Base-by-base conservation (phyloP, 768 basidiomycete genomes). In the Lactifluus subvellereus region DNA sequence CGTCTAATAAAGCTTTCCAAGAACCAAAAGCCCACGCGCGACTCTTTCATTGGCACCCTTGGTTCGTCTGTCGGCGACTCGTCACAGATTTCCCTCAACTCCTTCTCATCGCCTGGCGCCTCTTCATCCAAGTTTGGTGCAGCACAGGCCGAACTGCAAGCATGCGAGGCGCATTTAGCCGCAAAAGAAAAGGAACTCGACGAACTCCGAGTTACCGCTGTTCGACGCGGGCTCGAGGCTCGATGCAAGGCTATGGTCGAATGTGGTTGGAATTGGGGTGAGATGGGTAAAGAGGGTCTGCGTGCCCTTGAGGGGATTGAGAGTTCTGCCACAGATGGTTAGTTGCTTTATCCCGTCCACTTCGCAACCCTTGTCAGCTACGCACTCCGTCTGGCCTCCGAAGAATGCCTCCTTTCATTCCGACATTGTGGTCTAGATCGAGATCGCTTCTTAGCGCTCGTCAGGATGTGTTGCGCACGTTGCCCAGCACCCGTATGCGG, bases 1-100 rank as follows among this genome's bases (percentile, higher is more conserved):
- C 82, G 90, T 9, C 80, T 92, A 53, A 84, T 92, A 68, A 92
- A 92, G 69, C 84, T 83, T 3, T 89, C 89, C 27, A 89, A 87
- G 54, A 80, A 80, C 67, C 74, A 77, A 74, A 69, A 82, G 75
- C 57, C 76, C 69, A 66, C 74, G 68, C 68, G 79, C 70, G 62
- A 69, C 66, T 49, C 77, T 43, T 42, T 81, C 54, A 60, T 79
- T 2, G 64, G 61, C 27, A 62, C 42, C 69, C 76, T 33, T 81
- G 84, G 0, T 75, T 79, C 13, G 80, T 81, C 3, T 75, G 79
- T 13, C 70, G 80, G 38, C 78, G 79, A 14, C 68, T 73, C 0
- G 8, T 59, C 47, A 51, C 56, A 57, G 38, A 64, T 37, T 27
- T 68, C 66, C 22, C 62, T 67, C 60, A 54, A 52, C 45, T 70